Percentiles rank a stretch among this genome's conserved stretches.
These are phyloP conservation scores for Exophiala xenobiotica DNA, from an alignment of 2,329 filamentous ascomycete species.

Conservation along the genomic window DNA sequence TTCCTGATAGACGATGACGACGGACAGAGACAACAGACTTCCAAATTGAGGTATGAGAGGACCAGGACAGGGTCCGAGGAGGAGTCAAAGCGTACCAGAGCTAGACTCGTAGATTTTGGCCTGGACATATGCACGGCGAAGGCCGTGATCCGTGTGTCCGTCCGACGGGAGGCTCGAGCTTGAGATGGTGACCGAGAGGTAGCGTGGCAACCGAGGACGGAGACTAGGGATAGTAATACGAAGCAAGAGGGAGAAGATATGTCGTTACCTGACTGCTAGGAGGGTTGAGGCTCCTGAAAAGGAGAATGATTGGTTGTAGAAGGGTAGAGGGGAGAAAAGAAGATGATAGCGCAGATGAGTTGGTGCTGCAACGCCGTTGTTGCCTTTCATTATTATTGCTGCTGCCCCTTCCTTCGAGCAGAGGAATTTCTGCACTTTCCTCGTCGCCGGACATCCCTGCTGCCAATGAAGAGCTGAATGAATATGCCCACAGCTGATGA, in stretches of 20 bases:
- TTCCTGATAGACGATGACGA: background rate
- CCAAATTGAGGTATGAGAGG: slow-evolving; percentile 12
- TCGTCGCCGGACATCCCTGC: too few relatives aligned
- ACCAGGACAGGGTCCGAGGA: slow-evolving; percentile 2
- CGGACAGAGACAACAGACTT: slow-evolving; percentile 21
- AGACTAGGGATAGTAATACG: background rate
- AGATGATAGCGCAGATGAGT: background rate
- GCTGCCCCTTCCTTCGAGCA: too few relatives aligned
- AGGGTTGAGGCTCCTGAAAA: background rate
- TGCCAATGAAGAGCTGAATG: too few relatives aligned
- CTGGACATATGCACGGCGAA: slow-evolving; percentile 23
- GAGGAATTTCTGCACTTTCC: too few relatives aligned
- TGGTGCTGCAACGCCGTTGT: background rate
- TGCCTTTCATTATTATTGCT: too few relatives aligned
- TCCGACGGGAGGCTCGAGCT: slow-evolving; percentile 13
- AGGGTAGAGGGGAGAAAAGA: background rate
- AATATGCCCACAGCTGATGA: background rate
- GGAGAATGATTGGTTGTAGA: background rate
- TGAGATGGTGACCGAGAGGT: background rate
- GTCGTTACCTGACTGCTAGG: background rate
- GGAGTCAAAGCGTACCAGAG: slow-evolving; percentile 22
- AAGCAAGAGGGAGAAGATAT: background rate
- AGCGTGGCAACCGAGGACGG: background rate
- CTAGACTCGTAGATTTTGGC: slow-evolving; percentile 10
- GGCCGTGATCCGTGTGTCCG: slow-evolving; percentile 16